phyloP scores from a whole-genome alignment of 306 rosid species.

The Acacia melanoxylon region DNA sequence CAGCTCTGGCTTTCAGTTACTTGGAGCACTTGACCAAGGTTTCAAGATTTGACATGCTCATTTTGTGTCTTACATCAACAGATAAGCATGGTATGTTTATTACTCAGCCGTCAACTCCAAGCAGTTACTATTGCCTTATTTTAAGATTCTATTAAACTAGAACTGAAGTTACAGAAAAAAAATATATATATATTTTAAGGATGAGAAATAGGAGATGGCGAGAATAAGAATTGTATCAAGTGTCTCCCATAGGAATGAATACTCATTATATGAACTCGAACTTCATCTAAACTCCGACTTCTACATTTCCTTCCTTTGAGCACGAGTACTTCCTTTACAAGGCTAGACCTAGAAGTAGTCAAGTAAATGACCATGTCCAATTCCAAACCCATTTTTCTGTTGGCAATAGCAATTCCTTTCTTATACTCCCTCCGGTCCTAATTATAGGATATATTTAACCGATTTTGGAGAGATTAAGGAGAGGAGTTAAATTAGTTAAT shows the following conservation, averaged over 20 bases:
- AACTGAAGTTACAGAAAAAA: background rate
- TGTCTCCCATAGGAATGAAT: background rate
- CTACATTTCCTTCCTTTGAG: background rate
- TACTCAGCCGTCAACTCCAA: background rate
- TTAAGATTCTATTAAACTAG: slow-evolving; percentile 4
- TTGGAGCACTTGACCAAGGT: slow-evolving; percentile 74
- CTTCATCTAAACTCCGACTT: background rate
- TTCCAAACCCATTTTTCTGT: slow-evolving; percentile 1
- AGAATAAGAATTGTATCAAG: background rate
- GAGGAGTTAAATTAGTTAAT: too few species aligned
- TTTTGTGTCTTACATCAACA: slow-evolving; percentile 71
- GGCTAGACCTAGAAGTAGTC: background rate
- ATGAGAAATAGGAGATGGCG: background rate
- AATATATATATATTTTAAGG: too few species aligned
- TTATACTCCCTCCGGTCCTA: too few species aligned
- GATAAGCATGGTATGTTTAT: slow-evolving; percentile 65
- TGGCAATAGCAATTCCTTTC: background rate
- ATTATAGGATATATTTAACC: too few species aligned
- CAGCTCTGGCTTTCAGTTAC: slow-evolving; percentile 59
- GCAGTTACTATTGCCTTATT: slow-evolving; percentile 1
- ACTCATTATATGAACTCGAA: slow-evolving; percentile 6
- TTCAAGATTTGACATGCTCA: slow-evolving; percentile 76
- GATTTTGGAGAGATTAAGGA: too few species aligned
- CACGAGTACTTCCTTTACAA: background rate
- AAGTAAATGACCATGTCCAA: background rate